Evolutionary conservation across 2,329 filamentous ascomycete genomes (phyloP).

Genomic region (Aspergillus ruber): DNA sequence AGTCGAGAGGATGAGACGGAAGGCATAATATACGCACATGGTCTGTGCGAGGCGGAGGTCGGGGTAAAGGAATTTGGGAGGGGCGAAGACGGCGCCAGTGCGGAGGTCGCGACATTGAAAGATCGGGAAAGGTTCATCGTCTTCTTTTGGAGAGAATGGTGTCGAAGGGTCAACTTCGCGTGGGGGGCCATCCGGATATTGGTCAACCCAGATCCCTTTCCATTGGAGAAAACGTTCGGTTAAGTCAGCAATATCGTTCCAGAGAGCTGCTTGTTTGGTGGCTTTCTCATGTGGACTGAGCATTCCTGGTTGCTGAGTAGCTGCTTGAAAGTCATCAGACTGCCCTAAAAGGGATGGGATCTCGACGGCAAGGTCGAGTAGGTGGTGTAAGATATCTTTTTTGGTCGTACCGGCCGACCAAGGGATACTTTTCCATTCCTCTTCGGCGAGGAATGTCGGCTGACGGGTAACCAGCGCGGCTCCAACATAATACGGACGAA

Average conservation of each 20-base stretch:
- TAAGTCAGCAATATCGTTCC: conserved; percentile 29
- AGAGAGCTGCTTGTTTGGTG: conserved; percentile 27
- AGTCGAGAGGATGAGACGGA: conserved; percentile 28
- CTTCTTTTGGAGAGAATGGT: conserved; percentile 7
- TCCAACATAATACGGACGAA: conserved; percentile 34
- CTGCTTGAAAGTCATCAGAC: conserved; percentile 24
- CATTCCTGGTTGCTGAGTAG: conserved; percentile 11
- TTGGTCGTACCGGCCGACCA: conserved; percentile 31
- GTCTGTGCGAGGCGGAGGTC: conserved; percentile 31
- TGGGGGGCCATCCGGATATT: conserved; percentile 23
- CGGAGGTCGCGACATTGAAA: conserved; percentile 29
- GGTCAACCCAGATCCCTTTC: conserved; percentile 26
- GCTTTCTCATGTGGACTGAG: conserved; percentile 25
- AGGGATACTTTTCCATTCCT: conserved; percentile 35
- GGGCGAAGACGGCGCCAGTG: conserved; percentile 24
- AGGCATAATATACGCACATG: conserved; percentile 30
- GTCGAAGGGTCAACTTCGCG: conserved; percentile 13
- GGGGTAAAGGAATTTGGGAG: conserved; percentile 28
- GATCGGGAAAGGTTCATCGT: conserved; percentile 24
- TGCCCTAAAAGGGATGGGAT: conserved; percentile 26
- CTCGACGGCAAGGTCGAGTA: conserved; percentile 31
- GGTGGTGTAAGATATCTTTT: conserved; percentile 32
- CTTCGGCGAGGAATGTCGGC: conserved; percentile 29
- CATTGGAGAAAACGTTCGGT: conserved; percentile 25
- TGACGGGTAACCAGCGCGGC: conserved; percentile 23